These are phyloP conservation scores for Aspergillus proliferans DNA, from an alignment of 2,329 filamentous ascomycete genomes.

Conservation along the genomic window DNA sequence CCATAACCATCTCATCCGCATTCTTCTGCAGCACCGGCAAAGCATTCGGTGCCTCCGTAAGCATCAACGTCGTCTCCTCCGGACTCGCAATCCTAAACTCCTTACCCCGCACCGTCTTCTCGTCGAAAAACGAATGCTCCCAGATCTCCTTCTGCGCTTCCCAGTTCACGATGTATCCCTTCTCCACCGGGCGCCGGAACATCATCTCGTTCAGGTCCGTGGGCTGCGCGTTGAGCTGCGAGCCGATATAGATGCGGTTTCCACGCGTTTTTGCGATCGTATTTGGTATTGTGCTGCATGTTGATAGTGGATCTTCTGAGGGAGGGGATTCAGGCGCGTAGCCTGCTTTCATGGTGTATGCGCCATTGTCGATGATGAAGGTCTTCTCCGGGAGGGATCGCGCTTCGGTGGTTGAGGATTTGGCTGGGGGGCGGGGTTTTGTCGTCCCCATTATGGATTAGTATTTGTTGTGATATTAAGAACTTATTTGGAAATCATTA, in stretches of 20 bases:
- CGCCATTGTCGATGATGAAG: constrained; percentile 89
- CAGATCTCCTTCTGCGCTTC: constrained; percentile 92
- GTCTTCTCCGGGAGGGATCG: constrained; percentile 57
- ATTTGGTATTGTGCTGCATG: constrained; percentile 73
- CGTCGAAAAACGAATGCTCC: constrained; percentile 79
- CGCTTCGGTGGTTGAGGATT: constrained; percentile 46
- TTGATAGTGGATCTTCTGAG: constrained; percentile 28
- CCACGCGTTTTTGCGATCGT: constrained; percentile 79
- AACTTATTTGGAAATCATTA: neutral
- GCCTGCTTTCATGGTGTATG: constrained; percentile 84
- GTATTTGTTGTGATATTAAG: neutral
- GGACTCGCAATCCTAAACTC: constrained; percentile 51
- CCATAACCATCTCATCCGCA: constrained; percentile 94
- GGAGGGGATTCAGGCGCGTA: constrained; percentile 48
- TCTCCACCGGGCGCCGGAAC: constrained; percentile 85
- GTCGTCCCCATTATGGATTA: constrained; percentile 23
- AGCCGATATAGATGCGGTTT: constrained; percentile 70
- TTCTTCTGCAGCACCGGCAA: constrained; percentile 76
- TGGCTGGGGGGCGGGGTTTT: constrained; percentile 37
- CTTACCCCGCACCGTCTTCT: constrained; percentile 53
- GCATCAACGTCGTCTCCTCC: constrained; percentile 70
- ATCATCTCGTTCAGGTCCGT: constrained; percentile 83
- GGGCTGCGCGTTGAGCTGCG: constrained; percentile 66
- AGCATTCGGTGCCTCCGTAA: constrained; percentile 80
- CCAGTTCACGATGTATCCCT: constrained; percentile 94